Base-by-base conservation (phyloP, 2,329 filamentous ascomycete species). In the Fusarium solani-melongenae region DNA sequence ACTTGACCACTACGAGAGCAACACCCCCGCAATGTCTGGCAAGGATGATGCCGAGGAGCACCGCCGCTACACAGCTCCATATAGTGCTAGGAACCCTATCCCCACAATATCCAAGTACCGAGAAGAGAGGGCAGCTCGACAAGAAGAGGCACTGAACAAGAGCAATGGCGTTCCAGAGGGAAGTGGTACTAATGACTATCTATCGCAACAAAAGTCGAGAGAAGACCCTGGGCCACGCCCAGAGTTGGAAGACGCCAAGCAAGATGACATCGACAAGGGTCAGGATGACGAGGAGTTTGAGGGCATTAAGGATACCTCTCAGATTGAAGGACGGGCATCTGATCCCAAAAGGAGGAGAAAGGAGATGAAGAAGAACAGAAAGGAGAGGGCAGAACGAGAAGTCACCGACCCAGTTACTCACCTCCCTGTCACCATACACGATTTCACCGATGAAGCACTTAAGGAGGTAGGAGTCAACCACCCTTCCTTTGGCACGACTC, bases 341-440 rank as follows among this genome's bases (percentile, higher is more conserved):
- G 83, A 87, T 59, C 83, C 85, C 3, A 86, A 82, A 71, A 80
- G 86, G 67, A 85, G 86, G 77, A 84, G 86, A 27, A 88, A 87
- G 65, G 81, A 83, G 9, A 84, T 86, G 78, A 87, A 88, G 74
- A 85, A 84, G 66, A 80, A 76, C 12, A 83, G 83, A 58, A 79
- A 81, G 55, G 83, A 86, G 58, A 83, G 83, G 49, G 85, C 83
- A n/a, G 85, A 86, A n/a, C 83, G 87, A 67, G 86, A 92, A 78
- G 92, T 94, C 55, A 94, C 92, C 1, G 92, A 94, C 76, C 92
- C 92, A 0, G 87, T 94, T 41, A 94, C 92, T 2, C 92, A 94
- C 81, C 84, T 94, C 4, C 91, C 92, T 2, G 87, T 93, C 56
- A 84, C 83, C 38, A 92, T 93, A 38, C 90, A 92, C 77, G 92